Base-by-base conservation (phyloP, 2,329 filamentous ascomycete species). In the Orbilia quercus region DNA sequence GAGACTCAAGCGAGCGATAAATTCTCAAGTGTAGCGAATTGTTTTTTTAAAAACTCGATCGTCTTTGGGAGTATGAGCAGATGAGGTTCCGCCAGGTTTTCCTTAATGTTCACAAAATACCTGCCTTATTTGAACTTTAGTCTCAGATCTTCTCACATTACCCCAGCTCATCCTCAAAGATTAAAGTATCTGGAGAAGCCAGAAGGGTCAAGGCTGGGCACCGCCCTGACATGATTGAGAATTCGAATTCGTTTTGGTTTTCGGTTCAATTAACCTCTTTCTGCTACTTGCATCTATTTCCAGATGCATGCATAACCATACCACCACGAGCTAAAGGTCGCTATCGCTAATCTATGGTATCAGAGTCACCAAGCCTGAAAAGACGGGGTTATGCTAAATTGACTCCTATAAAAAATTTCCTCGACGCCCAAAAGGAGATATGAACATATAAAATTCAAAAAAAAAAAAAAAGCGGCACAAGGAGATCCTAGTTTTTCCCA, bases 1-100 rank as follows among this genome's bases (percentile, higher is more conserved):
- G 62, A 66, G 18, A 31, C n/a, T 12, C 20, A 67, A 59, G 63
- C 63, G 63, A 67, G 36, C 7, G 28, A 6, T 31, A 20, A 50
- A 31, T 20, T 50, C 22, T 50, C 45, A 50, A 28, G 22, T n/a
- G 45, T 16, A 12, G 45, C 6, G 23, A 28, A 50, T n/a, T 25
- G 2, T 22, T 50, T n/a, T n/a, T n/a, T n/a, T n/a, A n/a, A n/a
- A 50, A 45, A 25, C 45, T 50, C 22, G 22, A 50, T 22, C 16
- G 23, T 6, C 20, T 16, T 2, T 14, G 3, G 6, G 44, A 6
- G 44, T 14, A 14, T 47, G 44, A 47, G 14, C 23, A 34, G n/a
- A n/a, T n/a, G n/a, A n/a, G n/a, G n/a, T n/a, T n/a, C n/a, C n/a
- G n/a, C n/a, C n/a, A n/a, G n/a, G n/a, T n/a, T n/a, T 16, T 40